Base-by-base conservation (phyloP, 768 basidiomycete species). In the Infundibulicybe gibba region DNA sequence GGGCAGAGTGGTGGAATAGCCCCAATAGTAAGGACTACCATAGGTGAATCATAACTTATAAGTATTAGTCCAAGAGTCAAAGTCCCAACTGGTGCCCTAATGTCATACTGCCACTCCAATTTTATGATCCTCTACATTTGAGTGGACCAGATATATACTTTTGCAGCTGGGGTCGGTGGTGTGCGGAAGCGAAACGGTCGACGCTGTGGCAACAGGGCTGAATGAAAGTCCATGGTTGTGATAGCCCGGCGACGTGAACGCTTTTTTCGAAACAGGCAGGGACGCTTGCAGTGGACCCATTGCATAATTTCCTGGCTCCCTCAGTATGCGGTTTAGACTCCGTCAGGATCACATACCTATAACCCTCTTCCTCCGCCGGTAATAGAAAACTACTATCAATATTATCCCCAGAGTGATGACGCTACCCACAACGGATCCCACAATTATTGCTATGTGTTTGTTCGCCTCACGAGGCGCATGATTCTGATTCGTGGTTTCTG, bases 151-250 rank as follows among this genome's bases (percentile, higher is more conserved):
- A 25, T 3, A 8, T 25, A 25, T 25, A 37, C 20, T 25, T 49
- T 4, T 42, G 46, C 16, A 53, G 54, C 31, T 54, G 21, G 38
- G 42, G 17, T n/a, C 25, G 3, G 25, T 4, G 25, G 8, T 25
- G 25, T 25, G 8, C 8, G 54, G 47, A 39, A 56, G 47, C 1
- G 51, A 51, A 32, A 54, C 57, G 12, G 32, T 48, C 3, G 54
- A 49, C 5, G 47, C 41, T 31, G 54, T 43, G 37, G 57, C 51
- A 8, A 53, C 53, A 38, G 54, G 49, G 41, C 43, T 47, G 54
- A 65, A 63, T 3, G 58, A 53, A 14, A 64, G 37, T 11, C 62
- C 62, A 49, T 65, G 57, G 40, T 61, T 59, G 41, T 60, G 56
- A 49, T 56, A 59, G 32, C 58, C 60, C 11, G 54, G 57, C 6